A percentile compares a stretch with the other conserved stretches of the same genome.
These are phyloP conservation scores for Jackrogersella multiformis DNA, from an alignment of 495 filamentous ascomycete species.

Conservation along the genomic window DNA sequence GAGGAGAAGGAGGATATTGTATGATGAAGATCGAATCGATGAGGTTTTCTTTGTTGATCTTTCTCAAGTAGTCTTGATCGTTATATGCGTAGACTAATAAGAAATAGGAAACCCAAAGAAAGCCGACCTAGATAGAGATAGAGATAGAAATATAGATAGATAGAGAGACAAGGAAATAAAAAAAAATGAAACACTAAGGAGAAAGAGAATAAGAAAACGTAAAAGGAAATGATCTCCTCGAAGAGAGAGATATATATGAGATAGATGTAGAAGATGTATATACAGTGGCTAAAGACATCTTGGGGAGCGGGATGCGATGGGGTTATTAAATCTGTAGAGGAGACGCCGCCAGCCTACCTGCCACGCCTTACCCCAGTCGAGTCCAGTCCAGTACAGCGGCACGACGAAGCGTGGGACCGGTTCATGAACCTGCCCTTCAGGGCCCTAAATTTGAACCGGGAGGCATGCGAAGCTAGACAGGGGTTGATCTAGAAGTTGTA, in stretches of 20 bases:
- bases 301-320: slow-evolving; percentile 35
- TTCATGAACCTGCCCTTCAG: not conserved
- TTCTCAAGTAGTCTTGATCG: slow-evolving; percentile 36
- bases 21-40: slow-evolving; percentile 19
- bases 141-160: slow-evolving; percentile 38
- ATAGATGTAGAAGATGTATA: slow-evolving; percentile 41
- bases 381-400: too few species aligned
- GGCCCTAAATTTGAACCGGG: slow-evolving; percentile 35
- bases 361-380: slow-evolving; percentile 42
- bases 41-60: slow-evolving; percentile 33
- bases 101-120: slow-evolving; percentile 47
- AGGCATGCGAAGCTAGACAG: slow-evolving; percentile 13
- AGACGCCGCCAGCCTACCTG: slow-evolving; percentile 22
- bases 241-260: slow-evolving; percentile 39
- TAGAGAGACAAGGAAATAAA: slow-evolving; percentile 44
- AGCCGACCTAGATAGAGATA: slow-evolving; percentile 28
- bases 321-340: slow-evolving; percentile 33
- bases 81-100: slow-evolving; percentile 39
- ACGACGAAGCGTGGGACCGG: slow-evolving; percentile 32
- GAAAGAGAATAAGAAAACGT: slow-evolving; percentile 47
- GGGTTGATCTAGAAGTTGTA: slow-evolving; percentile 9
- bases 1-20: slow-evolving; percentile 19
- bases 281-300: slow-evolving; percentile 33
- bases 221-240: slow-evolving; percentile 46
- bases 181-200: slow-evolving; percentile 23